Percentiles rank a stretch among this genome's conserved stretches.
Evolutionary conservation across 129 eudicot species (phyloP).

Genomic region (Artemisia tridentata): DNA sequence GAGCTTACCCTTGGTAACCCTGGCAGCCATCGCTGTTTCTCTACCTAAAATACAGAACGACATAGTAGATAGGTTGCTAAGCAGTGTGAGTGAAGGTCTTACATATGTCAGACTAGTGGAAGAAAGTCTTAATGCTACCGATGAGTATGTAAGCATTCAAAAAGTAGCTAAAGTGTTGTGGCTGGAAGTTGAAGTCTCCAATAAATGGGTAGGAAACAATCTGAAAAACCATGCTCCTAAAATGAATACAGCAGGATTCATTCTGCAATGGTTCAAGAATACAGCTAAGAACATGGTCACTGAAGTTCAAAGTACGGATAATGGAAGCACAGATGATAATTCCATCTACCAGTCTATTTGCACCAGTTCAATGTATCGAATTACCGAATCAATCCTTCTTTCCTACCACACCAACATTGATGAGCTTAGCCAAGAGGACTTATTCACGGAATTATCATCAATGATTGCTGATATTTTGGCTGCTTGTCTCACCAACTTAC

Average conservation of each 20-base stretch:
- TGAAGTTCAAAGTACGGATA: no score
- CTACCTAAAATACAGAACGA: constrained; percentile 9
- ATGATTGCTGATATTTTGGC: no score
- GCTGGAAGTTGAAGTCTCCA: constrained; percentile 3
- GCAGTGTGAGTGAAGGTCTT: constrained; percentile 23
- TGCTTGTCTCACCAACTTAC: no score
- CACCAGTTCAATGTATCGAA: no score
- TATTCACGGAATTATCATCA: no score
- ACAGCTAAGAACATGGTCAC: not conserved
- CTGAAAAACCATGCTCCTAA: not conserved
- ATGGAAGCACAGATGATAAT: no score
- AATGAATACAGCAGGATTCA: not conserved
- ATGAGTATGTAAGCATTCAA: not conserved
- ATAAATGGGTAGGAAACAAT: constrained; percentile 6
- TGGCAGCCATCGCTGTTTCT: constrained; percentile 18
- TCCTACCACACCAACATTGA: no score
- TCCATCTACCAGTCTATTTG: no score
- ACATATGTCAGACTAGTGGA: constrained; percentile 21
- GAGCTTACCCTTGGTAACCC: constrained; percentile 8
- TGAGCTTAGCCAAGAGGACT: no score
- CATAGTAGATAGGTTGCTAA: not conserved
- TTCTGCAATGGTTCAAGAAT: not conserved
- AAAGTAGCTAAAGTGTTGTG: constrained; percentile 18
- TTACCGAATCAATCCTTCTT: no score
- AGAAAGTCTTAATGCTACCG: constrained; percentile 4